Percentiles rank a stretch among this genome's conserved stretches.
Conservation (phyloP, 768 basidiomycete species). For the Phylloporus sp. region DNA sequence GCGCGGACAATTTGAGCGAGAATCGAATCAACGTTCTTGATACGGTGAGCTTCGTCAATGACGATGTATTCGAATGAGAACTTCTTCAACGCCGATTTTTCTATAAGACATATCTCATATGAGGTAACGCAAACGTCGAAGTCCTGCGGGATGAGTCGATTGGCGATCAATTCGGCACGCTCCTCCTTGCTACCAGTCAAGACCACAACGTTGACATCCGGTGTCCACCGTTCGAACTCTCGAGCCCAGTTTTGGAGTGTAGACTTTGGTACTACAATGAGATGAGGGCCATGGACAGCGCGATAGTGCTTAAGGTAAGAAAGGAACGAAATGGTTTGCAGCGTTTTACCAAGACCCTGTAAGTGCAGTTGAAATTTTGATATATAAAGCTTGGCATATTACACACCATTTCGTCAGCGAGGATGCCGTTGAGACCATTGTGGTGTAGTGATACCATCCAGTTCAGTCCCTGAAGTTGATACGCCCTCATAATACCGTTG, state of each 20-base stretch:
- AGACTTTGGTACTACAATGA: slow-evolving; percentile 97
- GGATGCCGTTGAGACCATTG: slow-evolving; percentile 94
- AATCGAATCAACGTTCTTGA: slow-evolving; percentile 98
- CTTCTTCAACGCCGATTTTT: slow-evolving; percentile 88
- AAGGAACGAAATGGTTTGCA: slow-evolving; percentile 97
- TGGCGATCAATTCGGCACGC: slow-evolving; percentile 73
- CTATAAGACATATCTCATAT: slow-evolving; percentile 96
- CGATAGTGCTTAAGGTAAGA: slow-evolving; percentile 88
- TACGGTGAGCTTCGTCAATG: slow-evolving; percentile 98
- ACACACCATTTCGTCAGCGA: slow-evolving; percentile 91
- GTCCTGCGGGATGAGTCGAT: slow-evolving; percentile 75
- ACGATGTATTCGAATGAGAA: slow-evolving; percentile 97
- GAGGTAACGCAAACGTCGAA: slow-evolving; percentile 95
- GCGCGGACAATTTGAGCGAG: slow-evolving; percentile 91
- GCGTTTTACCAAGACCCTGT: slow-evolving; percentile 94
- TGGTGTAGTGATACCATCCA: slow-evolving; percentile 98
- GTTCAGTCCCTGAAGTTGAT: slow-evolving; percentile 93
- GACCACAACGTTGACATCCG: slow-evolving; percentile 77
- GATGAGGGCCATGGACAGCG: slow-evolving; percentile 75
- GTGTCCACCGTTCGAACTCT: slow-evolving; percentile 90
- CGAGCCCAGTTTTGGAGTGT: slow-evolving; percentile 96
- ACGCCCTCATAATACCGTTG: slow-evolving; percentile 84
- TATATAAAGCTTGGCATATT: background rate
- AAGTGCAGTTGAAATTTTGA: slow-evolving; percentile 1
- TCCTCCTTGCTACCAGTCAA: slow-evolving; percentile 90